A percentile compares a stretch with the other conserved stretches of the same genome.
These are phyloP conservation scores for Chaetoceros muelleri DNA, from an alignment of 108 stramenopile species.

Conservation along the genomic window DNA sequence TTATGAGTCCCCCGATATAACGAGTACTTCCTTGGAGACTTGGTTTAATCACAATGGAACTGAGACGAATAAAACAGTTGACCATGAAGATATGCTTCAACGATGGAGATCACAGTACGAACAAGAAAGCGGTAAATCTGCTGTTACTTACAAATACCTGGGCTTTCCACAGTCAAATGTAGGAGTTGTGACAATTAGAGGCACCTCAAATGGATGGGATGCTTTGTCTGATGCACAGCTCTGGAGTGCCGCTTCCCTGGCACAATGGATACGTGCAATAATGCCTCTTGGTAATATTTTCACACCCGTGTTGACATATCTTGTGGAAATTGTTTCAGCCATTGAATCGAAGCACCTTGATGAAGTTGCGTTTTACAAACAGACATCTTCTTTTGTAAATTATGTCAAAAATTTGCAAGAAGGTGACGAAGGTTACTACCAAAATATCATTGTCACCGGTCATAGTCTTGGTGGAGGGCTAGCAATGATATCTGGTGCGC, in stretches of 20 bases:
- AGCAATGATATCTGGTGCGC: conserved; percentile 74
- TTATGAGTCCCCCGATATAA: conserved; percentile 17
- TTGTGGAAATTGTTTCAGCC: conserved; percentile 22
- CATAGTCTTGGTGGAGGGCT: conserved; percentile 56
- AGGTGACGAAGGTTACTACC: conserved; percentile 1
- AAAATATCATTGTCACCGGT: conserved; percentile 13
- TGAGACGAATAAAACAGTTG: conserved; percentile 39
- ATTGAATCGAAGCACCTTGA: conserved; percentile 22
- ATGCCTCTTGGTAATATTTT: conserved; percentile 54
- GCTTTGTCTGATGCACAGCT: conserved; percentile 60
- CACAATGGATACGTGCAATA: conserved; percentile 45
- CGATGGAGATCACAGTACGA: conserved; percentile 21
- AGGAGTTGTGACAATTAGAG: conserved; percentile 57
- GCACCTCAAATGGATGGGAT: conserved; percentile 61
- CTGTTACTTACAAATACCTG: conserved; percentile 53
- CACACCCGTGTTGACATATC: conserved; percentile 43
- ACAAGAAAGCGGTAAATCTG: conserved; percentile 5
- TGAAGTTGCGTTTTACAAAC: conserved; percentile 31
- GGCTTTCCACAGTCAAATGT: conserved; percentile 13
- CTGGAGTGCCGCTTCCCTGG: conserved; percentile 53
- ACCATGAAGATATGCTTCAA: too few species aligned
- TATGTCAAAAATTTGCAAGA: too few species aligned
- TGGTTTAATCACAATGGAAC: conserved; percentile 58
- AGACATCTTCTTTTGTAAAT: conserved; percentile 22
- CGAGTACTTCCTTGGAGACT: conserved; percentile 22